Conservation (phyloP, 1,284 basidiomycete species). For the Trichosporon coremiiforme region DNA sequence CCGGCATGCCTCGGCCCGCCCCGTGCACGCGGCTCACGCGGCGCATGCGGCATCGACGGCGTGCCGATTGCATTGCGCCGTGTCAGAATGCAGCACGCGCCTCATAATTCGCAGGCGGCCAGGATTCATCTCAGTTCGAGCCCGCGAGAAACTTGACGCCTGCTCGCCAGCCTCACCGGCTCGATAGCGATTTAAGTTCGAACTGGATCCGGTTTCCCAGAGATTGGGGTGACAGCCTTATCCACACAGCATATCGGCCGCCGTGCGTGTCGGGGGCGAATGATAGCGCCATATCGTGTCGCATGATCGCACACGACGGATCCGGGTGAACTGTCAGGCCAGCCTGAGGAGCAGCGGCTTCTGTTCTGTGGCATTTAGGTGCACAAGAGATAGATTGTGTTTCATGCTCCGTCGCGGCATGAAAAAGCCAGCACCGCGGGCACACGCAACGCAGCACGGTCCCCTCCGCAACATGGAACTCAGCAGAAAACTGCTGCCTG, state of each 20-base stretch:
- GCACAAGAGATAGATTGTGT: neutral
- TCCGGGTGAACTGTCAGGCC: too few species aligned
- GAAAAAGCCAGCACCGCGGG: neutral
- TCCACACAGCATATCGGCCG: neutral
- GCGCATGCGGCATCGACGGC: neutral
- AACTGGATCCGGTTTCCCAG: neutral
- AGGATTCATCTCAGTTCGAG: neutral
- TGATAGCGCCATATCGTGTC: neutral
- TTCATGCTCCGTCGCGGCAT: neutral
- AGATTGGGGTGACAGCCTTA: neutral
- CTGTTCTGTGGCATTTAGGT: neutral
- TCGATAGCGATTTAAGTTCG: neutral
- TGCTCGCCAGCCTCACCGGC: neutral
- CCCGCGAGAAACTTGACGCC: neutral
- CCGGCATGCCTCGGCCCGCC: neutral
- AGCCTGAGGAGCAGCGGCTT: too few species aligned
- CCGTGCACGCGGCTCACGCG: neutral
- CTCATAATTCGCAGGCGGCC: neutral
- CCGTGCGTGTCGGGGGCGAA: neutral
- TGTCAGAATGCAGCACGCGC: neutral
- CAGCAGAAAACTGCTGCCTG: neutral
- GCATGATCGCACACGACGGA: neutral
- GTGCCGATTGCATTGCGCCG: neutral
- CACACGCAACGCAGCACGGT: neutral
- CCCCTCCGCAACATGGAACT: neutral